Conservation (phyloP, 345 rosid genomes). For the Dipteronia dyeriana region DNA sequence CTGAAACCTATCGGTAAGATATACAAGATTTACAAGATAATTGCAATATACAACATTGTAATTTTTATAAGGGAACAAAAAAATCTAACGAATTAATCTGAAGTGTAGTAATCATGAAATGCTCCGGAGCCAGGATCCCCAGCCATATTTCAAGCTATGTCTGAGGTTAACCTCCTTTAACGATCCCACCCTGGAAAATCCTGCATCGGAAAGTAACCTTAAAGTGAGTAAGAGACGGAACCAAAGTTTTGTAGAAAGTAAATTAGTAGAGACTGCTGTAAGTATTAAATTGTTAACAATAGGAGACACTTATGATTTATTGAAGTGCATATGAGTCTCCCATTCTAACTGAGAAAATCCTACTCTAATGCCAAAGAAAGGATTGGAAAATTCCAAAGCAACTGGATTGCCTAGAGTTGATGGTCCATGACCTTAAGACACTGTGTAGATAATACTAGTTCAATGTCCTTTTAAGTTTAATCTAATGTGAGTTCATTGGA, state of each 20-base stretch:
- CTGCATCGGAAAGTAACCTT: slow-evolving; percentile 28
- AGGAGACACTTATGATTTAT: background rate
- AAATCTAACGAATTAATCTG: slow-evolving; percentile 22
- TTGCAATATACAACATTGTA: slow-evolving; percentile 21
- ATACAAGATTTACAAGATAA: slow-evolving; percentile 17
- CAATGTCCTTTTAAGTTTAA: no score
- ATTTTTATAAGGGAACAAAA: background rate
- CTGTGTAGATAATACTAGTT: no score
- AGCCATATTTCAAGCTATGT: slow-evolving; percentile 9
- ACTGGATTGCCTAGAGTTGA: no score
- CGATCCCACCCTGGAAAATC: slow-evolving; percentile 16
- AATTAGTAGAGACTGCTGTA: no score
- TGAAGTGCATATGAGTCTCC: background rate
- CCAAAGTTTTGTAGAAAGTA: background rate
- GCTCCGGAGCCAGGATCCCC: slow-evolving; percentile 10
- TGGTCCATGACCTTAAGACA: background rate
- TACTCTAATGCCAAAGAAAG: background rate
- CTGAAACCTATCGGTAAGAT: background rate
- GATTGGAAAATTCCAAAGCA: background rate
- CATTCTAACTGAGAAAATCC: background rate
- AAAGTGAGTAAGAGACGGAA: background rate
- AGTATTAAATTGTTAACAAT: background rate
- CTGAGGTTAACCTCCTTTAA: slow-evolving; percentile 10
- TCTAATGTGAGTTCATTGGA: no score
- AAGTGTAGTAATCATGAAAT: background rate